Evolutionary conservation across 2,329 filamentous ascomycete genomes (phyloP), one percentile per base, ranked within the genome.

Genomic region (Ophiostoma perfectum): DNA sequence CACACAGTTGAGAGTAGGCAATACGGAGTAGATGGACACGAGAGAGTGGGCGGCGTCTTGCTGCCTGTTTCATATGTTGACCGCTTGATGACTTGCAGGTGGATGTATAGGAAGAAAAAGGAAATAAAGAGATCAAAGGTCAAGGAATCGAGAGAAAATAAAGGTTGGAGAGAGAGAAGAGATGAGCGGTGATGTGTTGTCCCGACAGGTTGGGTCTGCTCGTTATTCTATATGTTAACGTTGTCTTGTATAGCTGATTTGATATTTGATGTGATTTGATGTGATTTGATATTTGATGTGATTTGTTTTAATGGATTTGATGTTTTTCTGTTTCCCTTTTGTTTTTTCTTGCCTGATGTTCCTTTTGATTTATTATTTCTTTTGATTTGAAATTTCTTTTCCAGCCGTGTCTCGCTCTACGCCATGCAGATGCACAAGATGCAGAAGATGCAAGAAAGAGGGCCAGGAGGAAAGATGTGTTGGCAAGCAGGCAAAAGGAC

Each of bases 191-290:
- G 68, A 52, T 65, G 65, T 55, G 68, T 66, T 67, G 68, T 67
- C 66, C 68, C 68, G 63, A 63, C 62, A 67, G 66, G 55, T n/a
- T 69, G 68, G 68, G 18, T 9, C 49, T 12, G 65, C 64, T 60
- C 27, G 44, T 60, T 14, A 66, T 12, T 41, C 42, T 39, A 41
- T 27, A 8, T 38, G 6, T 38, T 27, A 27, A 27, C 27, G 27
- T 27, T 27, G 27, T 27, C 27, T 27, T 27, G 27, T 27, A 27
- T 27, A 27, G 27, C 27, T 27, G 27, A 27, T 27, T 27, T 27
- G 2, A 27, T 1, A 27, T 27, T 27, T 27, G 27, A 27, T 27
- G 27, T 27, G 27, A 27, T 27, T 27, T 27, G 27, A 27, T 27
- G 27, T 27, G 27, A 27, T 27, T 27, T 27, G 2, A 27, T 1